Conservation (phyloP, 495 filamentous ascomycete species). For the Aspergillus egyptiacus region DNA sequence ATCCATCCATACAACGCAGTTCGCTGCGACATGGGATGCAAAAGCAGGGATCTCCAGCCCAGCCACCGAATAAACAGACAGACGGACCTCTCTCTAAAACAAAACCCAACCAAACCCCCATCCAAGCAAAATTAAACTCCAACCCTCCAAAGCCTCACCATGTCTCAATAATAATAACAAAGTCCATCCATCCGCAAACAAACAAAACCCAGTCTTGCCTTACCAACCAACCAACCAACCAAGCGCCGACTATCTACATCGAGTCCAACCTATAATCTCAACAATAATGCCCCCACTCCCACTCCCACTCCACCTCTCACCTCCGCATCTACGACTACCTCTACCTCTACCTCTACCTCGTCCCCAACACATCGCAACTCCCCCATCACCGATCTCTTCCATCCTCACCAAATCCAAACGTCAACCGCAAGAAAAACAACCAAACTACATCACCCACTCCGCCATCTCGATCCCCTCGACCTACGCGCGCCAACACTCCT, state of each 20-base stretch:
- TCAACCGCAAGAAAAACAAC: slow-evolving; percentile 15
- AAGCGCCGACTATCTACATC: too few species aligned
- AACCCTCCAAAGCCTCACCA: background rate
- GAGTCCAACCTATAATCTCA: background rate
- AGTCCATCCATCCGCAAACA: background rate
- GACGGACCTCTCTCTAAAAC: background rate
- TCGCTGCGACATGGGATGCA: too few species aligned
- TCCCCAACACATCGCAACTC: background rate
- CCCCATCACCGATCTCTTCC: too few species aligned
- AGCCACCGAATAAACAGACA: slow-evolving; percentile 14
- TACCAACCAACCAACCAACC: too few species aligned
- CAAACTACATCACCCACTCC: slow-evolving; percentile 7
- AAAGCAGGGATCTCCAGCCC: slow-evolving; percentile 3
- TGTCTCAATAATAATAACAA: background rate
- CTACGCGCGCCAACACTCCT: slow-evolving; percentile 55
- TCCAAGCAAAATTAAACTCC: background rate
- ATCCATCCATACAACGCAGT: too few species aligned
- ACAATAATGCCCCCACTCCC: slow-evolving; percentile 6
- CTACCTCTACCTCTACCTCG: background rate
- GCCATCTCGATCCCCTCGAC: slow-evolving; percentile 57
- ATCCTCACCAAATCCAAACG: slow-evolving; percentile 8
- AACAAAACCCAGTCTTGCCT: background rate
- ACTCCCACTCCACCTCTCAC: background rate
- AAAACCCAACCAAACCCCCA: background rate
- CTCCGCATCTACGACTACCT: background rate